These are phyloP conservation scores for Ustanciosporium gigantosporum DNA, from an alignment of 1,284 basidiomycete genomes.

Conservation along the genomic window DNA sequence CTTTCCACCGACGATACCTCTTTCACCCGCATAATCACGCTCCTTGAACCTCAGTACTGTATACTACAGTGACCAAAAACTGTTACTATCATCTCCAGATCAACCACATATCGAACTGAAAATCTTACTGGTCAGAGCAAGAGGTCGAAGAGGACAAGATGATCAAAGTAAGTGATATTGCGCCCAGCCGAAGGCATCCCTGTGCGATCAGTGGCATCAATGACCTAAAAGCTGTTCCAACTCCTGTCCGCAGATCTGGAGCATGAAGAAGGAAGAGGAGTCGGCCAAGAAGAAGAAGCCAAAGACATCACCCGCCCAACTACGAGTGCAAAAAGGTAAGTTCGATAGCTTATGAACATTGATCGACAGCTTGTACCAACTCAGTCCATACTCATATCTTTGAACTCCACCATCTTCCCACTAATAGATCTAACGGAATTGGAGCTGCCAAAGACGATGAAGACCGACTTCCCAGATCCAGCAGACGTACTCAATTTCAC, in stretches of 20 bases:
- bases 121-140: too few species aligned
- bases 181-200: not conserved
- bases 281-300: constrained; percentile 53
- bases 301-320: constrained; percentile 94
- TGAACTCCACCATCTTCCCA: too few species aligned
- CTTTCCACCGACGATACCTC: too few species aligned
- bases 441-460: constrained; percentile 93
- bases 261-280: constrained; percentile 59
- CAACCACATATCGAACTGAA: too few species aligned
- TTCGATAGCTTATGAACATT: constrained; percentile 3
- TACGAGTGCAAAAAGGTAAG: constrained; percentile 96
- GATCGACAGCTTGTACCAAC: not conserved
- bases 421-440: constrained; percentile 95
- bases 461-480: constrained; percentile 87
- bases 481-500: constrained; percentile 93
- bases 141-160: too few species aligned
- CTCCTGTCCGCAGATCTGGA: constrained; percentile 56
- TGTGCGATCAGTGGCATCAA: too few species aligned
- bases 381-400: too few species aligned
- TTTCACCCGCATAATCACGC: too few species aligned
- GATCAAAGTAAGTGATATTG: constrained; percentile 1
- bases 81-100: too few species aligned
- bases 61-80: too few species aligned
- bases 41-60: too few species aligned
- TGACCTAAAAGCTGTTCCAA: too few species aligned